Evolutionary conservation across 1,284 basidiomycete species (phyloP).

Genomic region (Ustilago lituana): DNA sequence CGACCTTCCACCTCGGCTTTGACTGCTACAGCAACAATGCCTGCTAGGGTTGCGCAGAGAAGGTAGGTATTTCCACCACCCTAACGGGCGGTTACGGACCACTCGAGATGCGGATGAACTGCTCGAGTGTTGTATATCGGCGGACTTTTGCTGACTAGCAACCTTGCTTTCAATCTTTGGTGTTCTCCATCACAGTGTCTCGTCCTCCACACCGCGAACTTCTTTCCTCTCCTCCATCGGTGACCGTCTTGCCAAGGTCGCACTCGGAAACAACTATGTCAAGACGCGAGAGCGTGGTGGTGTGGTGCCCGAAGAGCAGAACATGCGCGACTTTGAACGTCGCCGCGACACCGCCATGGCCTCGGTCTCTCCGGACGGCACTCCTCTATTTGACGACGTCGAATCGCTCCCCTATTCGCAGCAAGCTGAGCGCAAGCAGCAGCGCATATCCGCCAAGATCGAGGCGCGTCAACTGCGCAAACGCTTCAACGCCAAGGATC

Average conservation of each 20-base stretch:
- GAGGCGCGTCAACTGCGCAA: slow-evolving; percentile 52
- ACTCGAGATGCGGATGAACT: too few relatives aligned
- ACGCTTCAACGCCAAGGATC: slow-evolving; percentile 54
- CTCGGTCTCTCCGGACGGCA: slow-evolving; percentile 56
- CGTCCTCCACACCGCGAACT: slow-evolving; percentile 20
- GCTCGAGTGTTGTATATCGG: too few relatives aligned
- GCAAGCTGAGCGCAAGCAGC: slow-evolving; percentile 31
- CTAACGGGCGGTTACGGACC: too few relatives aligned
- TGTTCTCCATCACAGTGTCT: slow-evolving; percentile 22
- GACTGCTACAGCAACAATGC: too few relatives aligned
- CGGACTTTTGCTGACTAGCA: too few relatives aligned
- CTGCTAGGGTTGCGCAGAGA: slow-evolving; percentile 10
- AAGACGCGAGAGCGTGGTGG: slow-evolving; percentile 44
- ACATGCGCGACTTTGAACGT: slow-evolving; percentile 40
- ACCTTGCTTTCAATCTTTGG: too few relatives aligned
- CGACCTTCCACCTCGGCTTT: slow-evolving; percentile 21
- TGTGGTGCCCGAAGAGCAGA: slow-evolving; percentile 54
- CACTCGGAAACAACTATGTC: slow-evolving; percentile 34
- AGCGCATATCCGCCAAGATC: slow-evolving; percentile 41
- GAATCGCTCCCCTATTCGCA: slow-evolving; percentile 44
- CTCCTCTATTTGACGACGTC: slow-evolving; percentile 55
- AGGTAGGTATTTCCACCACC: too few relatives aligned
- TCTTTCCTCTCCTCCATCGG: slow-evolving; percentile 30
- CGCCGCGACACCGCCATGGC: slow-evolving; percentile 54
- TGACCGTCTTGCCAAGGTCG: slow-evolving; percentile 38